Conservation (phyloP, 202 grass and related monocot genomes). For the Carex arenaria region DNA sequence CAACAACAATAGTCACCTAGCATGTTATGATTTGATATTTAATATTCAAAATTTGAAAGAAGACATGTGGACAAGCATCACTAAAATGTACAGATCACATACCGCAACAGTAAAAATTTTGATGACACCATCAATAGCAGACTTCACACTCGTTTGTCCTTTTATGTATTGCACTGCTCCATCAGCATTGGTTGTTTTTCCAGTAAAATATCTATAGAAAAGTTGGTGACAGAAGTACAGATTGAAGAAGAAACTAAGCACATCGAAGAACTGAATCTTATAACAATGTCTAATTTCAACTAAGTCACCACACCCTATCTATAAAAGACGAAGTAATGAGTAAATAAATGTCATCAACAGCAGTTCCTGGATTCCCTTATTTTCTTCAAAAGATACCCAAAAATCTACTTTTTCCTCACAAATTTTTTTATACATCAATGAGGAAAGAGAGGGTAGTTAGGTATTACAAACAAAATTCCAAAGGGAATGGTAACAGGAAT, state of each 20-base stretch:
- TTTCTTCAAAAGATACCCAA: neutral
- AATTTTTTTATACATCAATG: neutral
- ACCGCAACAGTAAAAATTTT: conserved; percentile 79
- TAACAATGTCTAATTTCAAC: neutral
- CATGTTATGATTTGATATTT: conserved; percentile 13
- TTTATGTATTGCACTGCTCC: conserved; percentile 58
- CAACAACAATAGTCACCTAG: conserved; percentile 83
- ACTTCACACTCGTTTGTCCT: conserved; percentile 55
- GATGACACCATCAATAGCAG: conserved; percentile 55
- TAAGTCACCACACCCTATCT: too few species aligned
- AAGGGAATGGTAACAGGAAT: neutral
- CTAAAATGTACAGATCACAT: conserved; percentile 27
- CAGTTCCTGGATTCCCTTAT: neutral
- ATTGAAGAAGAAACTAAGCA: neutral
- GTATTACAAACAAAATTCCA: neutral
- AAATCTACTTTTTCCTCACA: neutral
- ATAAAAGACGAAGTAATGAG: neutral
- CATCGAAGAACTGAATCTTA: neutral
- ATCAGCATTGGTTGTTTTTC: conserved; percentile 53
- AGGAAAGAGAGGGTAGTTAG: neutral
- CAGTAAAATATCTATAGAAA: conserved; percentile 64
- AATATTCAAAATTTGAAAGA: conserved; percentile 22
- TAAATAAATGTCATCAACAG: neutral
- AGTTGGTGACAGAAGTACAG: neutral
- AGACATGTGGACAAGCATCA: neutral